phyloP scores from a whole-genome alignment of 2,329 filamentous ascomycete species.

The Teratosphaeria epicoccoides region DNA sequence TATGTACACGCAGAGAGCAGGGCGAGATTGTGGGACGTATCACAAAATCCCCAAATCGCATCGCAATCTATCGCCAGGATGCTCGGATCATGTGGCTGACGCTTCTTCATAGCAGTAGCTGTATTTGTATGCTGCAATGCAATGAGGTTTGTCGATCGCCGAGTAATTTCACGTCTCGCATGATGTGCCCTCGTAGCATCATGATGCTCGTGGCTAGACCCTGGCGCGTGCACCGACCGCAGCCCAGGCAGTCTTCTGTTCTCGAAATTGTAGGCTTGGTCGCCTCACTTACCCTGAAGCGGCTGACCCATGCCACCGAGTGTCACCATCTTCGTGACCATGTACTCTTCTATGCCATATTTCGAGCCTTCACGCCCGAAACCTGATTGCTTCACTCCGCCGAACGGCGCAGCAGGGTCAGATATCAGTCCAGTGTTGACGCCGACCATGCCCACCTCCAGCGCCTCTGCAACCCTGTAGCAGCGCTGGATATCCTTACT shows the following conservation, averaged over 20 bases:
- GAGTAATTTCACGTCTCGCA: no score
- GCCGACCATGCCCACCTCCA: slow-evolving; percentile 82
- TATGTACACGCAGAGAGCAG: no score
- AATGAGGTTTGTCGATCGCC: no score
- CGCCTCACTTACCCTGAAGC: slow-evolving; percentile 32
- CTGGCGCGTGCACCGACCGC: no score
- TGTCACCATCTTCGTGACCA: slow-evolving; percentile 37
- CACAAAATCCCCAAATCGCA: no score
- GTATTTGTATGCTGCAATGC: no score
- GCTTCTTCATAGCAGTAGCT: no score
- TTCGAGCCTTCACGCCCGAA: slow-evolving; percentile 43
- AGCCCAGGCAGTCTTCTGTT: not conserved
- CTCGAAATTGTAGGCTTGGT: not conserved
- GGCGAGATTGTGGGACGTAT: not conserved
- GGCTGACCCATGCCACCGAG: slow-evolving; percentile 53
- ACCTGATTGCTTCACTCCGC: slow-evolving; percentile 40
- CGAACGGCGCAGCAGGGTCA: slow-evolving; percentile 38
- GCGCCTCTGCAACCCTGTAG: slow-evolving; percentile 51
- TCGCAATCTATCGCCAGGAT: no score
- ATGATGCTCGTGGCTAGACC: not conserved
- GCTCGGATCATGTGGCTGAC: no score
- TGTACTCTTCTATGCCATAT: slow-evolving; percentile 41
- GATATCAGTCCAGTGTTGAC: slow-evolving; percentile 42
- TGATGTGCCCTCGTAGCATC: no score
- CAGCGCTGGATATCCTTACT: slow-evolving; percentile 49